phyloP scores from a whole-genome alignment of 1,284 basidiomycete genomes.

The Heterobasidion annosum region DNA sequence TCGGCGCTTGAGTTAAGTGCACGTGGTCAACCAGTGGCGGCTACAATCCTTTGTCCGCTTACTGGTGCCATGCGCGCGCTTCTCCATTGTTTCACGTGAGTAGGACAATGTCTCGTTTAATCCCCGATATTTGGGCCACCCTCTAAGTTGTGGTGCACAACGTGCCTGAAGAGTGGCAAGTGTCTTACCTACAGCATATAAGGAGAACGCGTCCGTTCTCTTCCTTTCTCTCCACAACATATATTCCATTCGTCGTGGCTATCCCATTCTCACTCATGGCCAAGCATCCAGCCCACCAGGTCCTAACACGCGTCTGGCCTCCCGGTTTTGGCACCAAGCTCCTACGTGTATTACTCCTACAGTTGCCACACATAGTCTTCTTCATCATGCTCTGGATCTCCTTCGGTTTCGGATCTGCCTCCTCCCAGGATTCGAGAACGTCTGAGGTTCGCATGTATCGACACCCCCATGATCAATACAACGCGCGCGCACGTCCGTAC shows the following conservation, averaged over 20 bases:
- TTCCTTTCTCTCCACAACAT: not conserved
- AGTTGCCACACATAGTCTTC: not conserved
- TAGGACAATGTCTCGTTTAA: too few relatives aligned
- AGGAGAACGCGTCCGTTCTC: too few relatives aligned
- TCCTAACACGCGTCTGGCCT: not conserved
- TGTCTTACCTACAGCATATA: too few relatives aligned
- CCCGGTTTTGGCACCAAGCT: not conserved
- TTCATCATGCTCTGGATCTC: not conserved
- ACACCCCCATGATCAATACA: too few relatives aligned
- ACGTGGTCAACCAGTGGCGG: not conserved
- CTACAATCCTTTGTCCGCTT: not conserved
- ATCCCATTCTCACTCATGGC: not conserved
- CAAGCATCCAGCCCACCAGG: not conserved
- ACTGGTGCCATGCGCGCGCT: too few relatives aligned
- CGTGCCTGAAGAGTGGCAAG: too few relatives aligned
- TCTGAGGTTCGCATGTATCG: too few relatives aligned
- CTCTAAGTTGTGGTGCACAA: too few relatives aligned
- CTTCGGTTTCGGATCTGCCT: not conserved
- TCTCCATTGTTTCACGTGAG: too few relatives aligned
- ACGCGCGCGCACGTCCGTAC: too few relatives aligned
- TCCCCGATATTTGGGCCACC: too few relatives aligned
- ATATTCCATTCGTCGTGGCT: not conserved
- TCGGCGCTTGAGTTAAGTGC: not conserved
- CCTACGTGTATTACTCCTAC: not conserved
- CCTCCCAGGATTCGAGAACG: not conserved